Base-by-base conservation (phyloP, 306 rosid genomes). In the Glycine latifolia region DNA sequence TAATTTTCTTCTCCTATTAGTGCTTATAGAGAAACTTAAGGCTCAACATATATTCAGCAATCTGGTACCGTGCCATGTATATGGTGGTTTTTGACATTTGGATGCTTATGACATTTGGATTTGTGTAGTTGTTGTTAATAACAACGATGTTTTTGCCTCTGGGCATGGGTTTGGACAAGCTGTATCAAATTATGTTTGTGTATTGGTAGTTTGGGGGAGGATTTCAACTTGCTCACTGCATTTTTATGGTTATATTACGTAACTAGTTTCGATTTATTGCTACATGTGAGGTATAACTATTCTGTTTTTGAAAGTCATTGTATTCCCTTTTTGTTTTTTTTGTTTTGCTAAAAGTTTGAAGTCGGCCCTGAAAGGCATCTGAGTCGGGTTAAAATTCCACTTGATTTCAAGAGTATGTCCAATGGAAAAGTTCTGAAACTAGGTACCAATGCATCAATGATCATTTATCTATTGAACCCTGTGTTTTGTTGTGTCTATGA, bases 111-210 rank as follows among this genome's bases (percentile, higher is more conserved):
- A 46, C 69, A 53, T 43, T 14, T 73, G 68, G 11, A 39, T 70
- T 62, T 71, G 48, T 71, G 44, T 60, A 48, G 59, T 72, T 49
- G 61, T 9, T 69, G 47, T 67, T 43, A 43, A 7, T 43, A 43
- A 43, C 46, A 43, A 43, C 6, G 7, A 43, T 43, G 46, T 5
- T 0, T 43, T 5, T 43, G 46, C 46, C 8, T 43, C 5, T 43
- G 46, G 41, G 41, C 41, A 4, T 37, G 41, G 41, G 41, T 16
- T 26, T 26, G 31, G 50, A 7, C 54, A 33, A 7, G 53, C 71
- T 47, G 13, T 70, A 55, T 46, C 61, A 15, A n/a, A 33, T 44
- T 71, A 35, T 60, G 49, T 46, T 31, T 60, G 26, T 12, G 20
- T n/a, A 33, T 10, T 31, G 1, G 10, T 43, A 5, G 44, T 39